These are phyloP conservation scores for Hirsutella rhossiliensis DNA, from an alignment of 2,329 filamentous ascomycete species.

Conservation along the genomic window DNA sequence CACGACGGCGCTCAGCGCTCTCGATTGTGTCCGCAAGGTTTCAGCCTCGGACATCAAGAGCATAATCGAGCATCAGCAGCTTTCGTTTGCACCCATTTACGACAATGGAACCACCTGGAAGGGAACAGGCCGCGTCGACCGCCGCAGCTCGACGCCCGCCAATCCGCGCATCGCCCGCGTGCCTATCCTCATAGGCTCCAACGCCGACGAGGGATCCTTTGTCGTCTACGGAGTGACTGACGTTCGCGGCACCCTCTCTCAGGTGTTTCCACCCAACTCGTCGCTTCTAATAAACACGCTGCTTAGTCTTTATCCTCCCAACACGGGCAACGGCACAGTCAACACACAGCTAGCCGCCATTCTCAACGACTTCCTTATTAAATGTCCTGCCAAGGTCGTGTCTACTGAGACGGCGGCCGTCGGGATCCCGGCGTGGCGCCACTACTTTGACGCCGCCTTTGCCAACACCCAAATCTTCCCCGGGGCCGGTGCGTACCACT, in stretches of 20 bases:
- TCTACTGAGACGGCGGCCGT: slow-evolving; percentile 17
- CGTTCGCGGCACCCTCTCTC: background rate
- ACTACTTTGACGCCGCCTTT: slow-evolving; percentile 35
- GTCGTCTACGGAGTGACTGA: slow-evolving; percentile 1
- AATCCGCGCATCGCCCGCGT: slow-evolving; percentile 8
- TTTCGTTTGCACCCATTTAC: slow-evolving; percentile 9
- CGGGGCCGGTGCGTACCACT: slow-evolving; percentile 29
- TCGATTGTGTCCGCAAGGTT: slow-evolving; percentile 13
- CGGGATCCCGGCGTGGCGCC: slow-evolving; percentile 29
- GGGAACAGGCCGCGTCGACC: slow-evolving; percentile 5
- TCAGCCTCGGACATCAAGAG: slow-evolving; percentile 8
- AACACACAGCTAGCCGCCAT: slow-evolving; percentile 9
- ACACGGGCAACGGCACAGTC: slow-evolving; percentile 6
- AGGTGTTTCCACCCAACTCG: background rate
- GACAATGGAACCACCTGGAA: slow-evolving; percentile 11
- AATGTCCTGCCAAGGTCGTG: slow-evolving; percentile 11
- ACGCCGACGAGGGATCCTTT: slow-evolving; percentile 10
- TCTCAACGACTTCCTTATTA: slow-evolving; percentile 9
- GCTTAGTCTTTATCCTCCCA: slow-evolving; percentile 7
- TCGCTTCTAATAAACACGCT: background rate
- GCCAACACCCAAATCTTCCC: slow-evolving; percentile 28
- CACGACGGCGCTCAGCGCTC: background rate
- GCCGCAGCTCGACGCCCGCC: slow-evolving; percentile 3
- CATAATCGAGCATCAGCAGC: slow-evolving; percentile 6
- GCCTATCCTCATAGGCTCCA: slow-evolving; percentile 11